A percentile compares a stretch with the other conserved stretches of the same genome.
Evolutionary conservation across 352 stramenopile species (phyloP).

Genomic region (Thalassiosira mediterranea): DNA sequence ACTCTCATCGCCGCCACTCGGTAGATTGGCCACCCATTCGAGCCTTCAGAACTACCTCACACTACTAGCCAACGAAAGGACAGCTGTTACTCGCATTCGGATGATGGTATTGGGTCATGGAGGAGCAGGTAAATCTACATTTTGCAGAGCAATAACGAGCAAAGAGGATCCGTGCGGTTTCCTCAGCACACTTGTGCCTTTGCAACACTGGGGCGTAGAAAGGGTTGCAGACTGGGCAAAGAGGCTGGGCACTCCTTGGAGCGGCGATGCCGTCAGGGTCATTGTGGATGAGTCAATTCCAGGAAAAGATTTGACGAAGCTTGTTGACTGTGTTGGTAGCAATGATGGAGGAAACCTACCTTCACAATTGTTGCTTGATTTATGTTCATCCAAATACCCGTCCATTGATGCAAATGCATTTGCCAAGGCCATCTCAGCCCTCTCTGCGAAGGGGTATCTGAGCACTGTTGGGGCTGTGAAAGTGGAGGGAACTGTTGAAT

Average conservation of each 20-base stretch:
- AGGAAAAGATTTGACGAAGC: conserved; percentile 23
- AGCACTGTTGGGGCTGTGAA: conserved; percentile 37
- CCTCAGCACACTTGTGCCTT: conserved; percentile 17
- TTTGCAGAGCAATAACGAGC: conserved; percentile 26
- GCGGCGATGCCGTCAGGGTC: conserved; percentile 16
- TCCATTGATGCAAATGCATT: conserved; percentile 18
- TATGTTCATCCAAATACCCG: conserved; percentile 30
- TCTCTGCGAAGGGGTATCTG: conserved; percentile 33
- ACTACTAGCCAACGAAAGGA: conserved; percentile 30
- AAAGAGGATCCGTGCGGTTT: conserved; percentile 5
- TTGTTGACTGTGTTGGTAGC: conserved; percentile 5
- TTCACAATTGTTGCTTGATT: conserved; percentile 5
- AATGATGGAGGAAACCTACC: background rate
- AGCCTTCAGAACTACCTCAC: conserved; percentile 30
- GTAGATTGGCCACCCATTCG: conserved; percentile 20
- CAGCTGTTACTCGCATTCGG: conserved; percentile 29
- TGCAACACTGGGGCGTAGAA: conserved; percentile 22
- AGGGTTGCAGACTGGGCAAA: conserved; percentile 24
- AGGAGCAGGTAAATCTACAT: conserved; percentile 34
- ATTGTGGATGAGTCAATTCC: conserved; percentile 16
- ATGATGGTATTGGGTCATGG: conserved; percentile 29
- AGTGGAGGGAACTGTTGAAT: conserved; percentile 24
- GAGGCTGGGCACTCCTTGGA: conserved; percentile 28
- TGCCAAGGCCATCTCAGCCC: conserved; percentile 22
- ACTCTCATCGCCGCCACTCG: conserved; percentile 41